Conservation (phyloP, 2,329 filamentous ascomycete species). For the Penicillium sp. region DNA sequence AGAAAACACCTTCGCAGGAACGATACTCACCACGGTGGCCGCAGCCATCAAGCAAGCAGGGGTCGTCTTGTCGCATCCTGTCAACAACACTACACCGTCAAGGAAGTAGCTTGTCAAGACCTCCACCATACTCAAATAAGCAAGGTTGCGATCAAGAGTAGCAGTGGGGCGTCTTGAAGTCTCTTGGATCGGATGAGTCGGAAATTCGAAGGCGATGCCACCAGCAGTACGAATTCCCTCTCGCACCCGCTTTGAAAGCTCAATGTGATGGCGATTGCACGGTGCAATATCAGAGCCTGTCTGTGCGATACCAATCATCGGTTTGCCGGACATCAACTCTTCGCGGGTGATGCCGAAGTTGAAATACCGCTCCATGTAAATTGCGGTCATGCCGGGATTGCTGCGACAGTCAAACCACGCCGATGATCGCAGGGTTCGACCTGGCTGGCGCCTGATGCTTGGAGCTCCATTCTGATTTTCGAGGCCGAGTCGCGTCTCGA, state of each 20-base stretch:
- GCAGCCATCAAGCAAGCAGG: constrained; percentile 58
- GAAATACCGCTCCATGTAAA: constrained; percentile 57
- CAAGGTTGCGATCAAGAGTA: constrained; percentile 55
- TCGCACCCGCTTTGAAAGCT: constrained; percentile 55
- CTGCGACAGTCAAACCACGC: constrained; percentile 51
- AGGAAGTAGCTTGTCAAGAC: constrained; percentile 54
- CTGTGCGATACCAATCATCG: constrained; percentile 58
- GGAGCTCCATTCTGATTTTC: constrained; percentile 3
- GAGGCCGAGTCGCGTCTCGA: constrained; percentile 28
- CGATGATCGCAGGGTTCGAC: constrained; percentile 44
- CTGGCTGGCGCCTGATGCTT: constrained; percentile 10
- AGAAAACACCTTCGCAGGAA: neutral
- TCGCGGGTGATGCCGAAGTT: constrained; percentile 56
- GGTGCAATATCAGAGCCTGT: constrained; percentile 56
- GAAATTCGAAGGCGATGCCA: constrained; percentile 57
- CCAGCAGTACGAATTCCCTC: constrained; percentile 56
- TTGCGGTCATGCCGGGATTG: constrained; percentile 50
- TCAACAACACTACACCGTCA: constrained; percentile 57
- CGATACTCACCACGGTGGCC: constrained; percentile 49
- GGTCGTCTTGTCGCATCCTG: constrained; percentile 59
- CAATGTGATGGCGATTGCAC: constrained; percentile 56
- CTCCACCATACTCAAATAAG: constrained; percentile 55
- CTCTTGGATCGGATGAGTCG: constrained; percentile 58
- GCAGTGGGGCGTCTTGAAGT: constrained; percentile 53
- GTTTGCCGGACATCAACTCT: constrained; percentile 55